phyloP scores from a whole-genome alignment of 2,329 filamentous ascomycete genomes.

The Colletotrichum agaves region DNA sequence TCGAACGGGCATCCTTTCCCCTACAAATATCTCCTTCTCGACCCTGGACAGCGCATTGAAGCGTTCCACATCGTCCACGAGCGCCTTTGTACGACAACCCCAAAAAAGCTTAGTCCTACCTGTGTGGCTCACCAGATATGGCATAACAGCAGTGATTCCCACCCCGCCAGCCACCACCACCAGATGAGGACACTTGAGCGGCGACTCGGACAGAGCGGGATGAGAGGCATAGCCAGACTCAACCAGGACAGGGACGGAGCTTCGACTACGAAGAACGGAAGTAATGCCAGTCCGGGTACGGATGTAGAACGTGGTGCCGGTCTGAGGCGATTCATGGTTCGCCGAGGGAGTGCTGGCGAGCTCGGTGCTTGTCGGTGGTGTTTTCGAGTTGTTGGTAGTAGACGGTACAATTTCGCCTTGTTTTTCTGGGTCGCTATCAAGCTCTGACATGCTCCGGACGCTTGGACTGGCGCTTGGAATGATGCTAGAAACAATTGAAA shows the following conservation, averaged over 20 bases:
- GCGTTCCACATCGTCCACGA: constrained; percentile 3
- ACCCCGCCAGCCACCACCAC: constrained; percentile 47
- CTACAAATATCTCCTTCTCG: constrained; percentile 15
- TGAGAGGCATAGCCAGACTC: constrained; percentile 46
- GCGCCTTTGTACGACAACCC: constrained; percentile 17
- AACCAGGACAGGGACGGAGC: constrained; percentile 42
- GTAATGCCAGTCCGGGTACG: background rate
- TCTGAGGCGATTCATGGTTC: no score
- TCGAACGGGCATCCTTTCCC: background rate
- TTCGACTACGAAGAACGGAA: background rate
- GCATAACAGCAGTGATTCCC: constrained; percentile 45
- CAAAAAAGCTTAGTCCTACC: constrained; percentile 1
- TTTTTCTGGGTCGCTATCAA: no score
- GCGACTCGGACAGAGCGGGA: constrained; percentile 26
- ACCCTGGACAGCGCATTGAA: background rate
- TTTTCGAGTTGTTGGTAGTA: no score
- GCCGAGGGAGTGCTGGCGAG: no score
- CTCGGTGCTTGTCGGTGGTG: no score
- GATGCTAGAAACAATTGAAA: constrained; percentile 42
- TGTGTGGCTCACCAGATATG: constrained; percentile 14
- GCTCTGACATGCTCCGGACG: no score
- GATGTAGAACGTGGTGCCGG: no score
- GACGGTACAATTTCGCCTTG: no score
- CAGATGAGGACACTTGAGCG: constrained; percentile 37
- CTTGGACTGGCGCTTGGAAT: no score